phyloP scores from a whole-genome alignment of 2,329 filamentous ascomycete species.

The Fusarium newnesense region DNA sequence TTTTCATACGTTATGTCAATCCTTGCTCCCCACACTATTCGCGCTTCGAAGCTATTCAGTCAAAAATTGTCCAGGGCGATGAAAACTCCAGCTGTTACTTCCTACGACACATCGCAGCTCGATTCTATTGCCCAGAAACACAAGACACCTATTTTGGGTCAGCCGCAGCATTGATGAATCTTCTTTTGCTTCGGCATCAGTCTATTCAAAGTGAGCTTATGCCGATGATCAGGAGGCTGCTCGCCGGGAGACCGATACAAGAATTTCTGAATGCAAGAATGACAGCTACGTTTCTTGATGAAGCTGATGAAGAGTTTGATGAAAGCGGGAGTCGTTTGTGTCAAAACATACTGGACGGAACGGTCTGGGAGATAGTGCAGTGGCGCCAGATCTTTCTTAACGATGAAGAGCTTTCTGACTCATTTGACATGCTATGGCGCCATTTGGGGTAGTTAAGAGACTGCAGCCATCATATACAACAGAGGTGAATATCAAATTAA shows the following conservation, averaged over 20 bases:
- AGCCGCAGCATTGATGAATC: not conserved
- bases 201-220: not conserved
- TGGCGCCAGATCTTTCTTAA: not conserved
- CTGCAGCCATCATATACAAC: not conserved
- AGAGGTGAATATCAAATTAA: not conserved
- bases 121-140: accelerated
- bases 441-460: not conserved
- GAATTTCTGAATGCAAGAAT: not conserved
- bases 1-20: accelerated
- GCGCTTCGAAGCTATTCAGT: not conserved
- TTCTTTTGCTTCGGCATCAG: not conserved
- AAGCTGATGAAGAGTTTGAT: too few relatives aligned
- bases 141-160: not conserved
- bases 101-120: accelerated
- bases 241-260: not conserved
- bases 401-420: not conserved
- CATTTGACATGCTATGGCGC: not conserved
- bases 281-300: not conserved
- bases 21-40: not conserved
- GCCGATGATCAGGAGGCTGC: not conserved
- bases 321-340: accelerated
- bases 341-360: not conserved
- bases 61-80: not conserved
- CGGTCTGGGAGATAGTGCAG: not conserved
- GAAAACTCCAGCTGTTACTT: accelerated